phyloP scores from a whole-genome alignment of 441 rosid genomes.

The Flueggea neowawraea region DNA sequence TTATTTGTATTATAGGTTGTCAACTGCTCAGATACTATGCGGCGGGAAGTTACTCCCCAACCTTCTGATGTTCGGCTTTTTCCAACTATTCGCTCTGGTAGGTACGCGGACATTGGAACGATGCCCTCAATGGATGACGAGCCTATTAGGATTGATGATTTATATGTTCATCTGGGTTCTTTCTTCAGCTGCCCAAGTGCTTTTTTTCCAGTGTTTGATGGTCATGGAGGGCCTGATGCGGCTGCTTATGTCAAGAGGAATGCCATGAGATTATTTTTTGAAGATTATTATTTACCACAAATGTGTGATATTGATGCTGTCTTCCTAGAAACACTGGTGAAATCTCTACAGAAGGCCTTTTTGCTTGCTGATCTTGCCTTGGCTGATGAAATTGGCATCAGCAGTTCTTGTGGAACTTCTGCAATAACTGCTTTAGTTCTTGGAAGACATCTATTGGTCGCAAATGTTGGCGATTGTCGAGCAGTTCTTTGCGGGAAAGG shows the following conservation, averaged over 20 bases:
- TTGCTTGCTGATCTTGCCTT: slow-evolving; percentile 67
- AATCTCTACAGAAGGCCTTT: slow-evolving; percentile 61
- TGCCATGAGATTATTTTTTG: slow-evolving; percentile 65
- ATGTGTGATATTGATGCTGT: slow-evolving; percentile 37
- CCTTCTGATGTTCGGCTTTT: slow-evolving; percentile 31
- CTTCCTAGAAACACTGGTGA: slow-evolving; percentile 56
- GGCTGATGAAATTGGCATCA: slow-evolving; percentile 55
- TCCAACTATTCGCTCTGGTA: slow-evolving; percentile 77
- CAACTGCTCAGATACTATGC: slow-evolving; percentile 27
- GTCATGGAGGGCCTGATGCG: slow-evolving; percentile 87
- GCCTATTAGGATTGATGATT: slow-evolving; percentile 76
- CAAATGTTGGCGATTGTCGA: slow-evolving; percentile 82
- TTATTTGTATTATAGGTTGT: slow-evolving; percentile 29
- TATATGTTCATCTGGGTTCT: slow-evolving; percentile 60
- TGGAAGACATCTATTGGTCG: slow-evolving; percentile 63
- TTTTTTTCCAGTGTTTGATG: slow-evolving; percentile 92
- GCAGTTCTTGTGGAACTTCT: slow-evolving; percentile 65
- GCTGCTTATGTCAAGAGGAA: slow-evolving; percentile 71
- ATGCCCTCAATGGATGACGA: slow-evolving; percentile 88
- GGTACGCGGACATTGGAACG: slow-evolving; percentile 64
- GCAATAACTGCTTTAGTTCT: slow-evolving; percentile 72
- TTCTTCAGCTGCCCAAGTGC: slow-evolving; percentile 59
- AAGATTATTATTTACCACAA: slow-evolving; percentile 47
- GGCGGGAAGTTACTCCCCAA: slow-evolving; percentile 25
- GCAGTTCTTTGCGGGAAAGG: slow-evolving; percentile 80